A percentile compares a stretch with the other conserved stretches of the same genome.
Evolutionary conservation across 139 green algal genomes (phyloP).

Genomic region (Gonium pectorale): DNA sequence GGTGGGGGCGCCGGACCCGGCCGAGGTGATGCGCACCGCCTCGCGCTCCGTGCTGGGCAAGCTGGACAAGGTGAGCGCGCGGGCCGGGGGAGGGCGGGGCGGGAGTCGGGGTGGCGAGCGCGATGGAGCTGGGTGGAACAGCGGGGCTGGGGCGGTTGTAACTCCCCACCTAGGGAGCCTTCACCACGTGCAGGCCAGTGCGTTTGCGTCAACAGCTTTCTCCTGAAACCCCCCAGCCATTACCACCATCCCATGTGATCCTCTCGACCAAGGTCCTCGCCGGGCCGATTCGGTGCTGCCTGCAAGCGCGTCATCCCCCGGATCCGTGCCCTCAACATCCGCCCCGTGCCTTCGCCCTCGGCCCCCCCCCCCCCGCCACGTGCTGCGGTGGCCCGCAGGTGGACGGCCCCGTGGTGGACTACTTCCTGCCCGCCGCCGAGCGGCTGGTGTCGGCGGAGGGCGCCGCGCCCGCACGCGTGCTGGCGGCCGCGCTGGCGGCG

Average conservation of each 20-base stretch:
- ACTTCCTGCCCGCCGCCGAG: conserved; percentile 87
- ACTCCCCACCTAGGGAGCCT: too few relatives aligned
- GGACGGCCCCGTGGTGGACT: conserved; percentile 78
- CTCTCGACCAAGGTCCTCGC: too few relatives aligned
- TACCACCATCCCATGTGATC: too few relatives aligned
- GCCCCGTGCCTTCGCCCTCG: too few relatives aligned
- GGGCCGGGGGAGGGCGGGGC: neutral
- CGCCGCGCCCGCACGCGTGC: conserved; percentile 68
- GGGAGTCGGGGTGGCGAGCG: neutral
- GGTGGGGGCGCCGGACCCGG: conserved; percentile 51
- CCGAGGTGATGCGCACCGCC: conserved; percentile 64
- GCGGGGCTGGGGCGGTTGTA: too few relatives aligned
- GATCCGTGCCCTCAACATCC: too few relatives aligned
- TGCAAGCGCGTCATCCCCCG: too few relatives aligned
- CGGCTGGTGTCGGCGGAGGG: conserved; percentile 72
- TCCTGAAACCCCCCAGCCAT: too few relatives aligned
- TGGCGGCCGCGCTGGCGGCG: conserved; percentile 89
- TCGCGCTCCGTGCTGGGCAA: conserved; percentile 68
- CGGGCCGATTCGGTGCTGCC: too few relatives aligned
- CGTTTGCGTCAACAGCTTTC: too few relatives aligned
- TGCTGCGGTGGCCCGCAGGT: conserved; percentile 75
- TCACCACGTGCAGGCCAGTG: too few relatives aligned
- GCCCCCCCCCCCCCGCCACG: conserved; percentile 53
- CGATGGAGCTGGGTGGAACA: too few relatives aligned
- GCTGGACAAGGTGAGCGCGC: conserved; percentile 80